Percentiles rank a stretch among this genome's conserved stretches.
phyloP scores from a whole-genome alignment of 305 asterid genomes.

The Striga hermonthica region DNA sequence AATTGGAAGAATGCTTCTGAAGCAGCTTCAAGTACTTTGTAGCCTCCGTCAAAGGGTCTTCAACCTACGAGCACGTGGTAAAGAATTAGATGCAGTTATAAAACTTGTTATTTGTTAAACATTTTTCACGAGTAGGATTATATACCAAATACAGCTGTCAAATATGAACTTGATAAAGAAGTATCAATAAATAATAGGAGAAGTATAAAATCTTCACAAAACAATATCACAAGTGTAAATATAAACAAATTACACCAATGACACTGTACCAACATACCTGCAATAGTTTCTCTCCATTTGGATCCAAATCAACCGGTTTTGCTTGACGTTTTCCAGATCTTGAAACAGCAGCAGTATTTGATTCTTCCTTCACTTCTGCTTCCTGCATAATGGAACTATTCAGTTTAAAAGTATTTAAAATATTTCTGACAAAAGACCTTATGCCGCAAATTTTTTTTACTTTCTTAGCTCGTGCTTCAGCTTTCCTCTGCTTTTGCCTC shows the following conservation, averaged over 20 bases:
- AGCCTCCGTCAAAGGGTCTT: slow-evolving; percentile 87
- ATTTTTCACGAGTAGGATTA: slow-evolving; percentile 12
- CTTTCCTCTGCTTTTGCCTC: slow-evolving; percentile 92
- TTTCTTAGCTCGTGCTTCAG: slow-evolving; percentile 97
- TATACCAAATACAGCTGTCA: slow-evolving; percentile 12
- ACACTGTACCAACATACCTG: slow-evolving; percentile 50
- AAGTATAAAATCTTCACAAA: slow-evolving; percentile 12
- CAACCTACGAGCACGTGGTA: slow-evolving; percentile 55
- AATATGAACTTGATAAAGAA: neutral
- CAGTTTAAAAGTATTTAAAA: slow-evolving; percentile 20
- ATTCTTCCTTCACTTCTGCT: slow-evolving; percentile 87
- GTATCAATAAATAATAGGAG: too few relatives aligned
- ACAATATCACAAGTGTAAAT: slow-evolving; percentile 12
- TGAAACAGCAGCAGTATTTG: slow-evolving; percentile 53
- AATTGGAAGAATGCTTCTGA: slow-evolving; percentile 86
- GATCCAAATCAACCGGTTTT: slow-evolving; percentile 90
- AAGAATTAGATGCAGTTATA: slow-evolving; percentile 20
- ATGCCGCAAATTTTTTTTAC: slow-evolving; percentile 38
- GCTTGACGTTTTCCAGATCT: slow-evolving; percentile 78
- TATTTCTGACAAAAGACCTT: slow-evolving; percentile 22
- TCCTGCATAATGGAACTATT: slow-evolving; percentile 53
- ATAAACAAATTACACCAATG: slow-evolving; percentile 18
- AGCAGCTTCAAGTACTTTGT: slow-evolving; percentile 94
- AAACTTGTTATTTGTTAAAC: slow-evolving; percentile 7
- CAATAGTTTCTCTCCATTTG: slow-evolving; percentile 84